Base-by-base conservation (phyloP, 192 early-diverging fungal genomes). In the Podila verticillata region DNA sequence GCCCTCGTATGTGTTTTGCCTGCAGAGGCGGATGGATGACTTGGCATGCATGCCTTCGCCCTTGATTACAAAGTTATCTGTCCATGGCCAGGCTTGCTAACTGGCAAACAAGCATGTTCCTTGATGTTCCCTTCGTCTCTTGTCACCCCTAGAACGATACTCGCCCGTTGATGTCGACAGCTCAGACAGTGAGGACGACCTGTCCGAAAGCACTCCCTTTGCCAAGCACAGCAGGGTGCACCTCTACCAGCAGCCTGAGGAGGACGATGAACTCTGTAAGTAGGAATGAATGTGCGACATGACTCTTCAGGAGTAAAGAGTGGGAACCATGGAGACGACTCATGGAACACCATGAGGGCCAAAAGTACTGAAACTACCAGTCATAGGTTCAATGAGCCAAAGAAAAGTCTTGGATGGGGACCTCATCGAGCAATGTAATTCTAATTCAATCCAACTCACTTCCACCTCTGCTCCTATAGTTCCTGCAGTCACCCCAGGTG, bases 251-350 rank as follows among this genome's bases (percentile, higher is more conserved):
- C 77, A 80, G 22, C 65, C 70, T 9, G 65, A 72, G 20, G 77
- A 80, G 12, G 77, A 72, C 17, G 77, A 80, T 19, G 77, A 72
- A 32, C 47, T 72, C 19, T 72, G 77, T 80, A 80, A 64, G 77
- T 72, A 6, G 17, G 39, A 15, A 44, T 44, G 39, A 44, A 44
- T 13, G 6, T 6, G 2, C 32, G 7, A n/a, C n/a, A n/a, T n/a
- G n/a, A n/a, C n/a, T n/a, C n/a, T n/a, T n/a, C n/a, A n/a, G n/a
- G 36, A 39, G 36, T 39, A 39, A n/a, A 39, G 9, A 39, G 10
- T 39, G 36, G 35, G 36, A 12, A 39, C 36, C 36, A 39, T 39
- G 36, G 36, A 9, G 17, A 44, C 39, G 17, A 17, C 39, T 4
- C 13, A 7, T 44, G 12, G 39, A 44, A 17, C 39, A 44, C 35